A percentile compares a stretch with the other conserved stretches of the same genome.
Evolutionary conservation across 371 early-diverging fungal genomes (phyloP).

Genomic region (Parasitella parasitica): DNA sequence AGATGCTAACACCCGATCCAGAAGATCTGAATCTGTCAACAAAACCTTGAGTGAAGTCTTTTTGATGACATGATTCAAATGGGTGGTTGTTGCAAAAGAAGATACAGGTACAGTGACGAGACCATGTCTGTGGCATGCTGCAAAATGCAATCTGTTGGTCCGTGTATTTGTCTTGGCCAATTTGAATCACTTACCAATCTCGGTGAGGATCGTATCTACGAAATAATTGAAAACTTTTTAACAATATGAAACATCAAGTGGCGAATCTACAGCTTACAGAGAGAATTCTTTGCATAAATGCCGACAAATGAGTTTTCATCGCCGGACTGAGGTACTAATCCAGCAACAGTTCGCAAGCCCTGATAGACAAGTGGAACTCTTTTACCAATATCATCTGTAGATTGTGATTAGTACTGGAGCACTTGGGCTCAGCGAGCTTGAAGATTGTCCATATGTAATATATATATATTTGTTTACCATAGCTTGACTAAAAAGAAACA

Average conservation of each 20-base stretch:
- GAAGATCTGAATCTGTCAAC: conserved; percentile 20
- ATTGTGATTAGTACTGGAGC: background rate
- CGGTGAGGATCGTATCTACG: conserved; percentile 38
- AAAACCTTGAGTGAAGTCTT: conserved; percentile 31
- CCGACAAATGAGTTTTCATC: conserved; percentile 51
- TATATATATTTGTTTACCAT: conserved; percentile 14
- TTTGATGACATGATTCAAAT: conserved; percentile 29
- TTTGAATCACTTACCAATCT: conserved; percentile 26
- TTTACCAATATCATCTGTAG: conserved; percentile 24
- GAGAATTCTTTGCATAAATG: conserved; percentile 46
- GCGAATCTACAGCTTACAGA: conserved; percentile 32
- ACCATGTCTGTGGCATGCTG: conserved; percentile 42
- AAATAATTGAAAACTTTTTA: background rate
- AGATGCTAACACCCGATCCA: conserved; percentile 23
- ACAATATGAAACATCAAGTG: background rate
- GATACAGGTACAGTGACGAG: conserved; percentile 49
- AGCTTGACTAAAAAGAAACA: conserved; percentile 22
- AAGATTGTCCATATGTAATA: background rate
- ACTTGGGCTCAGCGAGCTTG: too few species aligned
- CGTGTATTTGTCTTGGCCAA: background rate
- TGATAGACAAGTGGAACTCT: conserved; percentile 22
- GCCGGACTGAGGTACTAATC: conserved; percentile 44
- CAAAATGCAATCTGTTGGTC: background rate
- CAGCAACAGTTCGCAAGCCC: conserved; percentile 29
- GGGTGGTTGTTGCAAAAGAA: conserved; percentile 27